Evolutionary conservation across 208 protist genomes (phyloP).

Genomic region (Naegleria lovaniensis): DNA sequence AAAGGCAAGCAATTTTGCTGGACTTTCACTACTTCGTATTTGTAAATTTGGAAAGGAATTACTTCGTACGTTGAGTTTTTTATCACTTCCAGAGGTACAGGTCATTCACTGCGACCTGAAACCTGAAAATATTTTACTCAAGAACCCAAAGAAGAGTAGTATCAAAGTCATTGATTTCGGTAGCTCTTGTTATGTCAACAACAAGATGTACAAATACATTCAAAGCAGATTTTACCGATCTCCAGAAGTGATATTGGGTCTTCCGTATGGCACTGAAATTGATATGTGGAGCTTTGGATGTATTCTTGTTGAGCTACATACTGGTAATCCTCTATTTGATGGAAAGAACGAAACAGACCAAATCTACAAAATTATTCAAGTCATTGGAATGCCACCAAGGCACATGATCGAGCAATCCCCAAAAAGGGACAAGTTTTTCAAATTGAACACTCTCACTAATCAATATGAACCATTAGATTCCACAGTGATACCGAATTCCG

Average conservation of each 20-base stretch:
- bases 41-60: slow-evolving; percentile 90
- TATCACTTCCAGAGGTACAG: slow-evolving; percentile 71
- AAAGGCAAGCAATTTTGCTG: slow-evolving; percentile 68
- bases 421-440: slow-evolving; percentile 10
- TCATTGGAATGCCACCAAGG: not conserved
- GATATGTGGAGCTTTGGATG: slow-evolving; percentile 96
- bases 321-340: slow-evolving; percentile 73
- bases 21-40: slow-evolving; percentile 69
- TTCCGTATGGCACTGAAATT: slow-evolving; percentile 84
- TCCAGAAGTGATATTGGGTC: slow-evolving; percentile 90
- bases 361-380: slow-evolving; percentile 59
- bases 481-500: not conserved
- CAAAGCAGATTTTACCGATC: slow-evolving; percentile 95
- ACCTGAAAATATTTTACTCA: slow-evolving; percentile 85
- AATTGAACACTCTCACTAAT: not conserved
- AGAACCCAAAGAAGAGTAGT: slow-evolving; percentile 66
- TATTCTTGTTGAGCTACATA: slow-evolving; percentile 96
- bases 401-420: not conserved
- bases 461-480: not conserved
- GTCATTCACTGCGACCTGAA: slow-evolving; percentile 97
- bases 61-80: slow-evolving; percentile 74
- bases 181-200: slow-evolving; percentile 82
- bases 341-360: slow-evolving; percentile 73
- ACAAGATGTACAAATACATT: slow-evolving; percentile 91
- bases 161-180: slow-evolving; percentile 98